Conservation (phyloP, 495 filamentous ascomycete genomes). For the Usnea hakonensis region DNA sequence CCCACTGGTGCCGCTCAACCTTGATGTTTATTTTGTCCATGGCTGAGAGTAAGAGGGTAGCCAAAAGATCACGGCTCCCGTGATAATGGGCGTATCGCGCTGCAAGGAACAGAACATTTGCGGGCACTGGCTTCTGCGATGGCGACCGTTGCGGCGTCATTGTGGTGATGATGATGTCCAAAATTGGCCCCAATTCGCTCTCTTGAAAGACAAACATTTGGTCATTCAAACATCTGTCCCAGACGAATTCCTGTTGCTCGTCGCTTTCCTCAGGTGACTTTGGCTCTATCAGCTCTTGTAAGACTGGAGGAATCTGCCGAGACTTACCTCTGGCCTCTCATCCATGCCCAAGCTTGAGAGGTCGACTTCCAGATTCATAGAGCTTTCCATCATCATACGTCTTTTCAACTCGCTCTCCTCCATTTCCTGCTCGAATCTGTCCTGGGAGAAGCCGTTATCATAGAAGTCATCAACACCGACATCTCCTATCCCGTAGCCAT, state of each 20-base stretch:
- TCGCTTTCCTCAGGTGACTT: slow-evolving; percentile 78
- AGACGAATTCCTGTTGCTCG: slow-evolving; percentile 93
- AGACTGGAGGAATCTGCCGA: neutral
- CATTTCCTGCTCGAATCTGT: slow-evolving; percentile 93
- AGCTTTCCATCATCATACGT: slow-evolving; percentile 99
- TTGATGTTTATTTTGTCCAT: slow-evolving; percentile 96
- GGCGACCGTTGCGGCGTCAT: slow-evolving; percentile 96
- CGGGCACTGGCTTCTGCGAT: slow-evolving; percentile 93
- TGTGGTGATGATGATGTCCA: slow-evolving; percentile 94
- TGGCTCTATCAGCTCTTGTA: neutral
- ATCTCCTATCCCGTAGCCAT: slow-evolving; percentile 82
- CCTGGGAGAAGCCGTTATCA: slow-evolving; percentile 83
- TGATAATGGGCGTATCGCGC: slow-evolving; percentile 97
- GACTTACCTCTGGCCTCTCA: slow-evolving; percentile 81
- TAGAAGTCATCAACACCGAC: slow-evolving; percentile 96
- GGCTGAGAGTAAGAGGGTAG: slow-evolving; percentile 69
- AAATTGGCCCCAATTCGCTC: slow-evolving; percentile 74
- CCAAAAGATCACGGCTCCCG: slow-evolving; percentile 75
- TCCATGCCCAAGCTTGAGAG: slow-evolving; percentile 92
- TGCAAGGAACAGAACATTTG: slow-evolving; percentile 92
- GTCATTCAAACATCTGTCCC: slow-evolving; percentile 89
- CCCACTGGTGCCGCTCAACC: slow-evolving; percentile 91
- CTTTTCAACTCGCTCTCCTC: slow-evolving; percentile 93
- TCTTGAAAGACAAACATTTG: slow-evolving; percentile 99
- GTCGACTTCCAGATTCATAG: slow-evolving; percentile 94